Evolutionary conservation across 108 stramenopile species (phyloP).

Genomic region (Nitzschia putrida): DNA sequence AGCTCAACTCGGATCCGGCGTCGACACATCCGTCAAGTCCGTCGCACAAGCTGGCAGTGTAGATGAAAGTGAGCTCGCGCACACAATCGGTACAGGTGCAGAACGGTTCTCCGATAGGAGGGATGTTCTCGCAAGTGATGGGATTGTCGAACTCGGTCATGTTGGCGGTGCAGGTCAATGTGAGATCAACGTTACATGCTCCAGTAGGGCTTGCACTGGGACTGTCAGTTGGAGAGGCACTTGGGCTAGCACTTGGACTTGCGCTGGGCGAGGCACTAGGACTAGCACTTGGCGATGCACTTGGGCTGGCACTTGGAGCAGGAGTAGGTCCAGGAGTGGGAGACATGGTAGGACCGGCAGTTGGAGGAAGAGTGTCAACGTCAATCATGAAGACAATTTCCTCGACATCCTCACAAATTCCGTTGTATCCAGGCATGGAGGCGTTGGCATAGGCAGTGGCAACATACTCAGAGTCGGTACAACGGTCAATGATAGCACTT

Average conservation of each 20-base stretch:
- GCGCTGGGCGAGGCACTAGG: background rate
- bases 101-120: conserved; percentile 6
- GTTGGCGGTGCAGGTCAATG: conserved; percentile 22
- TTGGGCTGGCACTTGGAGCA: conserved; percentile 15
- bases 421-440: conserved; percentile 20
- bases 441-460: conserved; percentile 15
- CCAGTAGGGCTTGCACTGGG: conserved; percentile 1
- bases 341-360: conserved; percentile 1
- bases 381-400: conserved; percentile 21
- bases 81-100: conserved; percentile 20
- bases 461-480: conserved; percentile 15
- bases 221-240: background rate
- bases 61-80: conserved; percentile 21
- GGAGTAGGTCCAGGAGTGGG: conserved; percentile 16
- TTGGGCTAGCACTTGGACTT: background rate
- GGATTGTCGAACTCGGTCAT: background rate
- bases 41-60: conserved; percentile 22
- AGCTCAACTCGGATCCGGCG: conserved; percentile 1
- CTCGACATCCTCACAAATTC: conserved; percentile 7
- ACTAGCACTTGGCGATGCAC: background rate
- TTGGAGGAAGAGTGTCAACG: conserved; percentile 15
- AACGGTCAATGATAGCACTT: conserved; percentile 5
- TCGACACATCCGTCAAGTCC: conserved; percentile 11
- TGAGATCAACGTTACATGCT: conserved; percentile 13
- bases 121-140: conserved; percentile 23